These are phyloP conservation scores for Neoarthrinium moseri DNA, from an alignment of 2,329 filamentous ascomycete genomes.

Conservation along the genomic window DNA sequence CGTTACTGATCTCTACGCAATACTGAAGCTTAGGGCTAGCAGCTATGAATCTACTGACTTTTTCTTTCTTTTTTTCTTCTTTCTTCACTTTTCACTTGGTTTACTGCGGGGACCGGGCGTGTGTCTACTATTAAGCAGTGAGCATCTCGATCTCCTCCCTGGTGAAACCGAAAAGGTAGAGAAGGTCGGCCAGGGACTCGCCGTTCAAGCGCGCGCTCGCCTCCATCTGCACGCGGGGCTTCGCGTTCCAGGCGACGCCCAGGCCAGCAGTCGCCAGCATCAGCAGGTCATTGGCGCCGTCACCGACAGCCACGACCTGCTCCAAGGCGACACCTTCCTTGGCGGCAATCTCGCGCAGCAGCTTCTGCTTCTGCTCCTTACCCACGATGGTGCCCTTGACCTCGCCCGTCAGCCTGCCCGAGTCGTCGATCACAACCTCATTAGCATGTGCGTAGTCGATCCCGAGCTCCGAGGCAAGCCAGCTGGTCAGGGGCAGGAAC, in stretches of 20 bases:
- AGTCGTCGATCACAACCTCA: constrained; percentile 66
- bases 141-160: constrained; percentile 59
- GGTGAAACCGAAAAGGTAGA: constrained; percentile 73
- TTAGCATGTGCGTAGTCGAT: constrained; percentile 91
- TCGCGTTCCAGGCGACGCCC: constrained; percentile 82
- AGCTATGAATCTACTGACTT: too few relatives aligned
- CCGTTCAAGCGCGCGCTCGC: constrained; percentile 72
- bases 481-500: constrained; percentile 84
- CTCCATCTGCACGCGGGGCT: constrained; percentile 77
- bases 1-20: too few relatives aligned
- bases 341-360: constrained; percentile 68
- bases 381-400: constrained; percentile 72
- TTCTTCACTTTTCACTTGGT: not conserved
- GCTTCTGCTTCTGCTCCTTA: constrained; percentile 69
- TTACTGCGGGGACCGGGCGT: too few relatives aligned
- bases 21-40: too few relatives aligned
- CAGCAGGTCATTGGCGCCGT: constrained; percentile 78
- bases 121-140: constrained; percentile 22
- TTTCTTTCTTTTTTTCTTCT: not conserved
- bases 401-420: constrained; percentile 66
- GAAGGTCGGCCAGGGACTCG: constrained; percentile 66
- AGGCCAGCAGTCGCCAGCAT: constrained; percentile 77
- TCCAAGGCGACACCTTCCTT: constrained; percentile 64
- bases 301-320: constrained; percentile 73
- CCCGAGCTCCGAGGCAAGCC: constrained; percentile 77